Evolutionary conservation across 177 flowering plant species (phyloP).

Genomic region (Vitis hybrid): DNA sequence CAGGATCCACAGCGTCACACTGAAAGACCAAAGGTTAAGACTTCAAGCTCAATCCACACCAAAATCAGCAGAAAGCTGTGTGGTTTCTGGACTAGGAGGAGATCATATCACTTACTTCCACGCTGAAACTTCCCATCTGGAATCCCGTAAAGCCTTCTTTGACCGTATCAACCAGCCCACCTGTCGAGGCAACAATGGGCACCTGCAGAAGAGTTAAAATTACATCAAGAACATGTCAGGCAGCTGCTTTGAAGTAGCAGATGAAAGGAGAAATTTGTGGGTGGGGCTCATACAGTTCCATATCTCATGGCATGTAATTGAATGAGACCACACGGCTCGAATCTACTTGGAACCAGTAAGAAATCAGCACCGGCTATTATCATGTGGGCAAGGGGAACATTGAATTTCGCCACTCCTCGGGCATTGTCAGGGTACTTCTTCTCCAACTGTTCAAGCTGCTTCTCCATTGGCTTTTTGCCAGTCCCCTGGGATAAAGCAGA

Average conservation of each 20-base stretch:
- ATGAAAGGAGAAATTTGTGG: not conserved
- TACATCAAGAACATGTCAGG: too few relatives aligned
- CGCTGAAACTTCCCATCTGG: constrained; percentile 89
- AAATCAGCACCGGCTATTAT: constrained; percentile 77
- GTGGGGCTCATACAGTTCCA: constrained; percentile 64
- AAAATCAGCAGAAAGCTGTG: not conserved
- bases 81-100: too few relatives aligned
- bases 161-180: constrained; percentile 94
- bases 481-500: constrained; percentile 59
- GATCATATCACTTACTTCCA: constrained; percentile 54
- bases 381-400: constrained; percentile 77
- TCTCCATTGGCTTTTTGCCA: constrained; percentile 83
- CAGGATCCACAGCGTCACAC: constrained; percentile 78
- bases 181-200: constrained; percentile 80
- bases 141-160: constrained; percentile 94
- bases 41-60: not conserved
- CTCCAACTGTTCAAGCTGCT: constrained; percentile 73
- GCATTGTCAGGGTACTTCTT: constrained; percentile 62
- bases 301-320: constrained; percentile 91
- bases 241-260: not conserved
- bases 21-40: constrained; percentile 13
- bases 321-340: constrained; percentile 98
- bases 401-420: constrained; percentile 81
- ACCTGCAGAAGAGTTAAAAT: constrained; percentile 37
- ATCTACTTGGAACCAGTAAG: constrained; percentile 76